Evolutionary conservation across 305 asterid genomes (phyloP).

Genomic region (Fraxinus velutina): DNA sequence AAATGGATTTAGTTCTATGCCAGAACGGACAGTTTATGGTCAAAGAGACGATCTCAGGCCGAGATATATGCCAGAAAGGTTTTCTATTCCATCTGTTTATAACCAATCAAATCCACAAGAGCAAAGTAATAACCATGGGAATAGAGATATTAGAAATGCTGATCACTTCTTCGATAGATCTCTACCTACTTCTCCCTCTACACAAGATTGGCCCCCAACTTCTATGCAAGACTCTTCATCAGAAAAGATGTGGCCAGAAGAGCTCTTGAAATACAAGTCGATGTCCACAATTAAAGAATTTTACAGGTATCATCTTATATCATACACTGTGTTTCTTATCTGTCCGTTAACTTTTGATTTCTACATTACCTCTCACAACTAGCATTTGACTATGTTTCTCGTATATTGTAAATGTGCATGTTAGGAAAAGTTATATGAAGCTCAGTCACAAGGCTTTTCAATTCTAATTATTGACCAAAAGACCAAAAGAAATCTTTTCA

Average conservation of each 20-base stretch:
- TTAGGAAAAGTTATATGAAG: not conserved
- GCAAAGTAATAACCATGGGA: constrained; percentile 31
- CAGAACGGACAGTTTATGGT: constrained; percentile 51
- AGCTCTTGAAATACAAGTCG: constrained; percentile 53
- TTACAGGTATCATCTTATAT: constrained; percentile 55
- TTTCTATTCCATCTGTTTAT: constrained; percentile 33
- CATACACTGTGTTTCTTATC: not conserved
- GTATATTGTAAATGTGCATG: not conserved
- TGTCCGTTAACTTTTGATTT: not conserved
- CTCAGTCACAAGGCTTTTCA: not conserved
- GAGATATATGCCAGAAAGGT: constrained; percentile 53
- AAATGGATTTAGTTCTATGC: constrained; percentile 56
- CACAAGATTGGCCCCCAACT: constrained; percentile 39
- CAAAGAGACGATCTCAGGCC: constrained; percentile 60
- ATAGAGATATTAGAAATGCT: constrained; percentile 42
- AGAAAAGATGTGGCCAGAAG: constrained; percentile 54
- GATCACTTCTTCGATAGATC: constrained; percentile 51
- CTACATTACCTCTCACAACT: not conserved
- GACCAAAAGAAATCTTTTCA: not conserved
- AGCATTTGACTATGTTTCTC: not conserved
- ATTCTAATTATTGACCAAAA: not conserved
- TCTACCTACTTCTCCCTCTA: constrained; percentile 36
- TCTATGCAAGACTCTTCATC: constrained; percentile 38
- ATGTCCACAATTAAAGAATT: constrained; percentile 71
- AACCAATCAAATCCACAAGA: constrained; percentile 45